phyloP scores from a whole-genome alignment of 306 rosid species.

The Phaseolus lunatus region DNA sequence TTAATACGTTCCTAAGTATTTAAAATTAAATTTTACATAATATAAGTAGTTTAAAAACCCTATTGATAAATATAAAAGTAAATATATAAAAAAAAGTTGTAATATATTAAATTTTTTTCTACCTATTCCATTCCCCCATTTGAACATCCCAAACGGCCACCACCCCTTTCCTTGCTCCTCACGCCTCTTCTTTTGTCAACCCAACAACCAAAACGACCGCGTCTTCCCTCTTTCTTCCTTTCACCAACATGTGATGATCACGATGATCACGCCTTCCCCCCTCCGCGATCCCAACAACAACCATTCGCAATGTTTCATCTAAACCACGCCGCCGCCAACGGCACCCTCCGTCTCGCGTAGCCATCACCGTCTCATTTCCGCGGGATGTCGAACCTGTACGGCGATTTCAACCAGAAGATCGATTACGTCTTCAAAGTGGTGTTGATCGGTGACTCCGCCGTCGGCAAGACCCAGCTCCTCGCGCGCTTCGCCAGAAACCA shows the following conservation, averaged over 20 bases:
- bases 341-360: neutral
- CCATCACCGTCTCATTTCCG: neutral
- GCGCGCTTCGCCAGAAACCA: slow-evolving; percentile 80
- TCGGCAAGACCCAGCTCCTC: slow-evolving; percentile 80
- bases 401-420: slow-evolving; percentile 64
- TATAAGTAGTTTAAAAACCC: too few relatives aligned
- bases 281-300: too few relatives aligned
- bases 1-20: too few relatives aligned
- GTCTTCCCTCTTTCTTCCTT: neutral
- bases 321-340: neutral
- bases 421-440: slow-evolving; percentile 89
- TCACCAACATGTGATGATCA: too few relatives aligned
- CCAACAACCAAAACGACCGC: neutral
- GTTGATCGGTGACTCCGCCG: slow-evolving; percentile 86
- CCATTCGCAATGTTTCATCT: neutral
- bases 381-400: slow-evolving; percentile 52
- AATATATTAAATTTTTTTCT: too few relatives aligned
- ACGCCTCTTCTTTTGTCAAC: neutral
- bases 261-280: too few relatives aligned
- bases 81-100: too few relatives aligned
- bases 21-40: too few relatives aligned
- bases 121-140: too few relatives aligned
- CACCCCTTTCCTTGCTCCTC: neutral
- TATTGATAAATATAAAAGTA: too few relatives aligned
- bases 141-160: neutral